A percentile compares a stretch with the other conserved stretches of the same genome.
Conservation (phyloP, 208 protist genomes). For the Trichomonas vaginalis region DNA sequence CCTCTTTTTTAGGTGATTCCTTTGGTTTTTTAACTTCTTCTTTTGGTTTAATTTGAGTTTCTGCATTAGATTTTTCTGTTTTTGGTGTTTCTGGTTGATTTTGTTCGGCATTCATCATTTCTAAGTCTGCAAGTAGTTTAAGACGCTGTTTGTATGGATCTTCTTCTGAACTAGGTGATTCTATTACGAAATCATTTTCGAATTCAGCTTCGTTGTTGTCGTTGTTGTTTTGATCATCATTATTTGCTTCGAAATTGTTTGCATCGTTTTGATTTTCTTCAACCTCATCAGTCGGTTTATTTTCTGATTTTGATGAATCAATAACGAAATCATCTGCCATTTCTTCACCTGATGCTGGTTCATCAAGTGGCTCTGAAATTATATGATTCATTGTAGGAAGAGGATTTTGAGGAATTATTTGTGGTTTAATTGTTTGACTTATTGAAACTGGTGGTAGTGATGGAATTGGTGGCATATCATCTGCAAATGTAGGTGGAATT, state of each 20-base stretch:
- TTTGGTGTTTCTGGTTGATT: neutral
- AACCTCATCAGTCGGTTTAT: too few species aligned
- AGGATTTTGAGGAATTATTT: neutral
- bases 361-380: neutral
- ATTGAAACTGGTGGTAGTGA: neutral
- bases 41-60: neutral
- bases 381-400: neutral
- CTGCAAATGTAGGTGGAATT: neutral
- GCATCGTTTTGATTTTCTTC: neutral
- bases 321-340: neutral
- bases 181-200: neutral
- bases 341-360: neutral
- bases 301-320: neutral
- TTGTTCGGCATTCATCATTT: neutral
- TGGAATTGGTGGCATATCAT: neutral
- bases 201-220: neutral
- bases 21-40: neutral
- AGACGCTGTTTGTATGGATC: neutral
- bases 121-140: neutral
- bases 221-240: neutral
- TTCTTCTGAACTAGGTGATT: neutral
- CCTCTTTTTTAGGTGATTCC: neutral
- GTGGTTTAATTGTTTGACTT: neutral
- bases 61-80: neutral
- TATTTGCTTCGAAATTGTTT: neutral